Conservation (phyloP, 176 grass and related monocot species). For the Musa schizocarpa region DNA sequence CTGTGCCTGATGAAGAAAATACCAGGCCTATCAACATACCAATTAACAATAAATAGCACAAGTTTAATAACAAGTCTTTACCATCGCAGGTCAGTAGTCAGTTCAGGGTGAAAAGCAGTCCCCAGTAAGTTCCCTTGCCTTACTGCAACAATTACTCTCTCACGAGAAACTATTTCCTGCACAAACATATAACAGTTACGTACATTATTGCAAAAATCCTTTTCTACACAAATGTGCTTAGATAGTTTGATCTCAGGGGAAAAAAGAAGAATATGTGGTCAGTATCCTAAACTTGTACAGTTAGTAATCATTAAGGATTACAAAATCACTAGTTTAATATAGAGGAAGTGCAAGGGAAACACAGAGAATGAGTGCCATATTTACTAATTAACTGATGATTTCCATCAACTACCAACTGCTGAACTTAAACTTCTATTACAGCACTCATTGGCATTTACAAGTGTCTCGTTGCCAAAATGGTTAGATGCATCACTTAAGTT, state of each 20-base stretch:
- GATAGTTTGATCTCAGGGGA: not conserved
- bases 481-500: too few relatives aligned
- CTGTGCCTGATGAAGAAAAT: conserved; percentile 40
- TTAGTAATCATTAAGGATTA: not conserved
- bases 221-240: not conserved
- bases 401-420: not conserved
- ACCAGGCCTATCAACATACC: not conserved
- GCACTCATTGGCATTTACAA: not conserved
- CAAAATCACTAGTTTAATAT: not conserved
- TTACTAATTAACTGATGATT: not conserved
- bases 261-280: too few relatives aligned
- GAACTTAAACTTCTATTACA: not conserved
- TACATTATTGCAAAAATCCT: not conserved
- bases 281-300: too few relatives aligned
- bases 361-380: not conserved
- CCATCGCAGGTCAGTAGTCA: conserved; percentile 93
- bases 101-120: conserved; percentile 92
- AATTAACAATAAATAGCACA: not conserved
- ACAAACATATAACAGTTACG: not conserved
- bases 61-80: conserved; percentile 16
- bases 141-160: conserved; percentile 77
- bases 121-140: conserved; percentile 77
- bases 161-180: conserved; percentile 56
- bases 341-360: not conserved
- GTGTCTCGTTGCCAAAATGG: too few relatives aligned